phyloP scores from a whole-genome alignment of 2,329 filamentous ascomycete species.

The Penicillium freii region DNA sequence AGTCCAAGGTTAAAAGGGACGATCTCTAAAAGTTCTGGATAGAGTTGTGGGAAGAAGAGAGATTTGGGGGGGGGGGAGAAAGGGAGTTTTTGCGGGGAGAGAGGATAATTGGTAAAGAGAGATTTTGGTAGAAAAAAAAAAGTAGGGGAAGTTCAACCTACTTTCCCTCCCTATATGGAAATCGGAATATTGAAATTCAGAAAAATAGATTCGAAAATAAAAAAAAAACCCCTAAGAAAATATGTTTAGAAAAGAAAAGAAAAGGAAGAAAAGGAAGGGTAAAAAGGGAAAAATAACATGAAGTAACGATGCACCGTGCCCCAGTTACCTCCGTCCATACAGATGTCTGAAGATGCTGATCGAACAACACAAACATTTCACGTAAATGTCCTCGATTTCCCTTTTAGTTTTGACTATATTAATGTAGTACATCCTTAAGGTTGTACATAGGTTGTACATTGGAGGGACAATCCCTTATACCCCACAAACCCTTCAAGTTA shows the following conservation, averaged over 20 bases:
- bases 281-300: slow-evolving; percentile 5
- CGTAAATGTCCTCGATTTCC: background rate
- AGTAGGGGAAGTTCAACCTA: background rate
- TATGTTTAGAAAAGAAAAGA: background rate
- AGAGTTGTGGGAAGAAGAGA: background rate
- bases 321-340: background rate
- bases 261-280: background rate
- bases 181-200: background rate
- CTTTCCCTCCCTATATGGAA: background rate
- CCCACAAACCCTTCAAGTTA: background rate
- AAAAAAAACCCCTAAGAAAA: background rate
- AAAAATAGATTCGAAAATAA: background rate
- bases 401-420: no score
- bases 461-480: background rate
- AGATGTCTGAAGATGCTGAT: slow-evolving; percentile 17
- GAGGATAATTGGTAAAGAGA: background rate
- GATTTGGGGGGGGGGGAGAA: background rate
- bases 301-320: slow-evolving; percentile 14
- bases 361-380: slow-evolving; percentile 5
- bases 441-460: background rate
- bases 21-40: background rate
- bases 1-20: background rate
- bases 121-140: background rate
- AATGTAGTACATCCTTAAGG: background rate
- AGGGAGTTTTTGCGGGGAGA: background rate